Base-by-base conservation (phyloP, 768 basidiomycete species). In the Cystobasidium ongulense region DNA sequence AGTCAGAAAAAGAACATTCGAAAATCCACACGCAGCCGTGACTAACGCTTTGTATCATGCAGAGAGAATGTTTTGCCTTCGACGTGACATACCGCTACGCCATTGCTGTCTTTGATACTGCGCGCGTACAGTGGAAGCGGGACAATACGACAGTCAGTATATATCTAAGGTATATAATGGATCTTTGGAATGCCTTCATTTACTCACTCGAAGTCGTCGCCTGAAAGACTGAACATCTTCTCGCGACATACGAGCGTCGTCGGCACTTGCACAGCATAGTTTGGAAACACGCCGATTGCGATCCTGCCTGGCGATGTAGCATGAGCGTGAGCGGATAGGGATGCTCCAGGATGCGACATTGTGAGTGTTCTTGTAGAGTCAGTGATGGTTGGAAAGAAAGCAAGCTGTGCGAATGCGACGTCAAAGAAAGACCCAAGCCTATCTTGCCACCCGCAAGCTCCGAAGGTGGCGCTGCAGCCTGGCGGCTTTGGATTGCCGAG, bases 241-340 rank as follows among this genome's bases (percentile, higher is more conserved):
- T 82, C 81, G 52, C 80, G 80, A 41, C 81, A 72, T 1, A 80
- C 76, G 5, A 82, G 75, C 0, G 79, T 80, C 13, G 79, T 80
- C 7, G 78, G 76, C 13, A 76, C 71, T 15, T 73, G 74, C 29
- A 79, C 79, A 63, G 74, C 77, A 74, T 72, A 82, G 70, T 78
- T 43, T 0, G 79, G 78, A 64, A 77, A 66, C 33, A 81, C 75
- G 7, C 80, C 80, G 0, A 81, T 63, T 2, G 80, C 66, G 63
- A 59, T 59, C 17, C 57, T 27, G 25, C 29, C 33, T 15, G 57
- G 10, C 3, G 46, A 21, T 50, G 15, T 50, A 21, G 10, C 46
- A 21, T 8, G 4, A 50, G 7, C 10, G 7, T 11, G 3, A n/a
- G 46, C 46, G 3, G 15, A n/a, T 50, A 50, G 46, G 4, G 46